Evolutionary conservation across 306 rosid species (phyloP), one percentile per base, ranked within the genome.

Genomic region (Macrotyloma uniflorum): DNA sequence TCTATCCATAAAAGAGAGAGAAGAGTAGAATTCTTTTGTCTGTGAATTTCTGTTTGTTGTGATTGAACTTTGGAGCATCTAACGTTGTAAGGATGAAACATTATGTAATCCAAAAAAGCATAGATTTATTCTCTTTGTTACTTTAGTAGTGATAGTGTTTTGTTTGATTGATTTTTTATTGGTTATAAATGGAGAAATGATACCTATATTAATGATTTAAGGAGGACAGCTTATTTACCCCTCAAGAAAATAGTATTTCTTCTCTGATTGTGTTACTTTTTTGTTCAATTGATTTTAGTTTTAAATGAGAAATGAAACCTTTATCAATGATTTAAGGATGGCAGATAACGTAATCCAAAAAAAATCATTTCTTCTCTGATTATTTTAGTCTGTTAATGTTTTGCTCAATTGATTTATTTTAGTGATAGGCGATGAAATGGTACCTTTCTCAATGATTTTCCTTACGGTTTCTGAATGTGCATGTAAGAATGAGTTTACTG

Each of bases 201-300:
- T n/a, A n/a, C n/a, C n/a, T n/a, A n/a, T n/a, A n/a, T n/a, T n/a
- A n/a, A n/a, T n/a, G n/a, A n/a, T n/a, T 26, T 26, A 26, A 26
- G 28, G 28, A 75, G 28, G 49, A 32, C 22, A 19, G 54, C 4
- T 36, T 54, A 22, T 38, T 1, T 26, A 26, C 1, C 2, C 28
- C 3, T 1, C 0, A 9, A 38, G 2, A 38, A 9, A 38, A 38
- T 38, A 51, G 47, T 8, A 32, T 72, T 23, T 62, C 14, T 23
- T 24, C 42, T 45, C 20, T 9, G 26, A 13, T 22, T 13, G 12
- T 36, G 66, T 35, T 59, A 55, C 6, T 22, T 10, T 55, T 57
- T 50, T 33, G 45, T n/a, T 64, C 36, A 23, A 33, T 49, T 67
- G 61, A 16, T 76, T 76, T 74, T 55, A 51, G 53, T 19, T 24